phyloP scores from a whole-genome alignment of 2,329 filamentous ascomycete genomes.

The Ophiostoma himal-ulmi region DNA sequence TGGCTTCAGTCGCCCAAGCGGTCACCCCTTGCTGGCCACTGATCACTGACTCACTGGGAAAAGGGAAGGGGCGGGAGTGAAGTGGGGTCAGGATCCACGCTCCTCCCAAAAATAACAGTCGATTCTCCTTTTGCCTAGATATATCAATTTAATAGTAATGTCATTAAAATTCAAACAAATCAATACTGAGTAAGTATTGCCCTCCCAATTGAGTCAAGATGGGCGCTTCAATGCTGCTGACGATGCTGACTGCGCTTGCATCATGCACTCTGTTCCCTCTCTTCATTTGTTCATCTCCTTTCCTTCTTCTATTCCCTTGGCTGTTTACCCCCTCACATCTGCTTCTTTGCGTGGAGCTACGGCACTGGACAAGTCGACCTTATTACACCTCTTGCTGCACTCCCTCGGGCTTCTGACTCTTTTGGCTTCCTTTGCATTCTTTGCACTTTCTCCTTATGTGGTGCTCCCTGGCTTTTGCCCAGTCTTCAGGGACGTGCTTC shows the following conservation, averaged over 20 bases:
- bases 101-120: background rate
- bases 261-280: too few species aligned
- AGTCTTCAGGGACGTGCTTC: too few species aligned
- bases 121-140: background rate
- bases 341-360: background rate
- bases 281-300: too few species aligned
- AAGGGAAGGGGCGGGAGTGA: constrained; percentile 1
- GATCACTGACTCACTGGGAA: background rate
- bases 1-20: background rate
- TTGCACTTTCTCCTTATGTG: background rate
- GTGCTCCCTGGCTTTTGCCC: too few species aligned
- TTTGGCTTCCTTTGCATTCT: background rate
- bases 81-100: background rate
- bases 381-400: background rate
- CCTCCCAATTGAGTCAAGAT: background rate
- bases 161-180: background rate
- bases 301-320: too few species aligned
- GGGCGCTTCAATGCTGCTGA: background rate
- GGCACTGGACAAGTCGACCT: background rate
- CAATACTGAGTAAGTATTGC: background rate
- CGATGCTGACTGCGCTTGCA: background rate
- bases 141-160: background rate
- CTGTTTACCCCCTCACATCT: background rate
- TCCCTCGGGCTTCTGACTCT: background rate
- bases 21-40: background rate